phyloP scores from a whole-genome alignment of 2,329 filamentous ascomycete species.

The Calcarisporium arbuscula region DNA sequence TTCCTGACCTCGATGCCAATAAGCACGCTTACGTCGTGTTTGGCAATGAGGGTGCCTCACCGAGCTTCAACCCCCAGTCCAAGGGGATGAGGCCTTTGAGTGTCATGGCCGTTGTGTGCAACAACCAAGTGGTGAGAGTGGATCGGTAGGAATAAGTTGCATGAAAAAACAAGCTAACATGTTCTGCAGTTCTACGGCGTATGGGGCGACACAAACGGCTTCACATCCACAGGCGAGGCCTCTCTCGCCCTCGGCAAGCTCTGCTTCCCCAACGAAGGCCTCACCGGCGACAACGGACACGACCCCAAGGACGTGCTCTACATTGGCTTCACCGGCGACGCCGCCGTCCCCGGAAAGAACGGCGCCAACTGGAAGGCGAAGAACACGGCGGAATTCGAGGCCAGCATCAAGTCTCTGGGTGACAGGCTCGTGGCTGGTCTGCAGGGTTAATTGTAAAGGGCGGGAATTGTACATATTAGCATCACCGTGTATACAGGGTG shows the following conservation, averaged over 20 bases:
- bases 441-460: no score
- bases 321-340: slow-evolving; percentile 45
- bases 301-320: slow-evolving; percentile 47
- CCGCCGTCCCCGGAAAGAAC: slow-evolving; percentile 42
- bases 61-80: slow-evolving; percentile 26
- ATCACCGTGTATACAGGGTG: no score
- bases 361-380: slow-evolving; percentile 45
- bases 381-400: slow-evolving; percentile 38
- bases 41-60: slow-evolving; percentile 28
- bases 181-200: slow-evolving; percentile 34
- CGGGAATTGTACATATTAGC: no score
- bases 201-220: slow-evolving; percentile 52
- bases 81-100: slow-evolving; percentile 36
- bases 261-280: slow-evolving; percentile 38
- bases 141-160: background rate
- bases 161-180: background rate
- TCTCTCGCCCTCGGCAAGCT: slow-evolving; percentile 44
- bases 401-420: slow-evolving; percentile 38
- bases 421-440: slow-evolving; percentile 32
- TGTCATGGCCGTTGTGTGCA: slow-evolving; percentile 42
- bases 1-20: slow-evolving; percentile 33
- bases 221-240: slow-evolving; percentile 39
- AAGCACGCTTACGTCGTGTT: slow-evolving; percentile 42
- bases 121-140: slow-evolving; percentile 26
- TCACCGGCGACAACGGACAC: slow-evolving; percentile 47